Percentiles rank a stretch among this genome's conserved stretches.
These are phyloP conservation scores for Plasmodium coatneyi DNA, from an alignment of 169 alveolate species.

Conservation along the genomic window DNA sequence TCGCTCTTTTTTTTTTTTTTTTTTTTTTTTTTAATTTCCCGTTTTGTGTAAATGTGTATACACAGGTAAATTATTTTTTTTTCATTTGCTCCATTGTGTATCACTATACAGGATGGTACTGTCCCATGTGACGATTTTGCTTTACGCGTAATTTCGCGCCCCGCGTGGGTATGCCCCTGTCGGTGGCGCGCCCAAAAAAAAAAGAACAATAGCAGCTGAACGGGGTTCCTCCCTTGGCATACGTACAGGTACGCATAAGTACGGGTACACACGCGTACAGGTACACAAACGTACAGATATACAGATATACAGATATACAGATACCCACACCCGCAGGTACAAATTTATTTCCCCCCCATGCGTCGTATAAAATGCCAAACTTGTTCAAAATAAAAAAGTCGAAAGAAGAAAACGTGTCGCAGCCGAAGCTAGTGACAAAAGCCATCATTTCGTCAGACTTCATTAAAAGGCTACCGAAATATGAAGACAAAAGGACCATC, in stretches of 20 bases:
- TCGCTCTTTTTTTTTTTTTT: not conserved
- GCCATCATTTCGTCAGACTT: constrained; percentile 67
- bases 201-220: not conserved
- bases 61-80: not conserved
- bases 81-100: not conserved
- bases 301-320: not conserved
- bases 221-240: not conserved
- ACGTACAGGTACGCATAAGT: not conserved
- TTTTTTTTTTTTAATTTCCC: not conserved
- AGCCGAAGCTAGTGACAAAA: constrained; percentile 71
- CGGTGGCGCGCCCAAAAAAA: not conserved
- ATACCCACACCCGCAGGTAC: not conserved
- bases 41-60: not conserved
- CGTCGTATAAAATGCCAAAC: constrained; percentile 38
- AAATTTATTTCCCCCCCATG: not conserved
- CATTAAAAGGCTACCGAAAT: constrained; percentile 66
- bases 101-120: not conserved
- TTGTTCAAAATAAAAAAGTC: constrained; percentile 53
- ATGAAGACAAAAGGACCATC: constrained; percentile 74
- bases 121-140: not conserved
- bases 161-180: not conserved
- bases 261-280: not conserved
- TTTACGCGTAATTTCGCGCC: not conserved
- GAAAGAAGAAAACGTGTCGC: constrained; percentile 64
- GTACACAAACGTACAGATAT: not conserved